A percentile compares a stretch with the other conserved stretches of the same genome.
Conservation (phyloP, 2,329 filamentous ascomycete species). For the Mycosphaerella sp. region DNA sequence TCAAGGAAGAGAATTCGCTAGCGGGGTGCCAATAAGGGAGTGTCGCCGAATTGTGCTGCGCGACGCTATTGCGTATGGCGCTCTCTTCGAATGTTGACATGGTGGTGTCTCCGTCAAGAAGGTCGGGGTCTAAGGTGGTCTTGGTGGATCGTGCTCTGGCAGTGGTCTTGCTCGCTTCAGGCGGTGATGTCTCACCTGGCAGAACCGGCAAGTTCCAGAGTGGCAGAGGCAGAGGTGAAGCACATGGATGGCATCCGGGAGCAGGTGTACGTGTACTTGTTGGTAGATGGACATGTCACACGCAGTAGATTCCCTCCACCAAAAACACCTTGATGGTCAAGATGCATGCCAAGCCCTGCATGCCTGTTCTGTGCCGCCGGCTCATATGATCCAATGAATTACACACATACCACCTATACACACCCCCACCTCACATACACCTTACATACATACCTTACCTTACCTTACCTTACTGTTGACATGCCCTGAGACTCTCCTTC, state of each 20-base stretch:
- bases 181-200: background rate
- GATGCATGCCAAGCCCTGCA: too few species aligned
- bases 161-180: background rate
- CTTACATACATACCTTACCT: too few species aligned
- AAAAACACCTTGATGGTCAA: too few species aligned
- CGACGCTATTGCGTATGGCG: slow-evolving; percentile 21
- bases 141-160: background rate
- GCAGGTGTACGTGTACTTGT: too few species aligned
- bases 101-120: background rate
- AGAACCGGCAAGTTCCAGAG: background rate
- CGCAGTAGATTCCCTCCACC: too few species aligned
- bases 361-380: too few species aligned
- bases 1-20: slow-evolving; percentile 24
- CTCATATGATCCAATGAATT: too few species aligned
- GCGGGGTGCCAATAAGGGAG: slow-evolving; percentile 24
- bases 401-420: too few species aligned
- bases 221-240: slow-evolving; percentile 1
- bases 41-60: slow-evolving; percentile 13
- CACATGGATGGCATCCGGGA: slow-evolving; percentile 15
- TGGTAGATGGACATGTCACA: too few species aligned
- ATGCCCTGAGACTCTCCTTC: too few species aligned
- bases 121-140: background rate
- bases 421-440: too few species aligned
- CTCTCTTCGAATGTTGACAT: slow-evolving; percentile 25
- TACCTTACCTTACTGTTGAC: too few species aligned